Evolutionary conservation across 2,329 filamentous ascomycete genomes (phyloP), one percentile per base, ranked within the genome.

Genomic region (Colletotrichum zoysiae): DNA sequence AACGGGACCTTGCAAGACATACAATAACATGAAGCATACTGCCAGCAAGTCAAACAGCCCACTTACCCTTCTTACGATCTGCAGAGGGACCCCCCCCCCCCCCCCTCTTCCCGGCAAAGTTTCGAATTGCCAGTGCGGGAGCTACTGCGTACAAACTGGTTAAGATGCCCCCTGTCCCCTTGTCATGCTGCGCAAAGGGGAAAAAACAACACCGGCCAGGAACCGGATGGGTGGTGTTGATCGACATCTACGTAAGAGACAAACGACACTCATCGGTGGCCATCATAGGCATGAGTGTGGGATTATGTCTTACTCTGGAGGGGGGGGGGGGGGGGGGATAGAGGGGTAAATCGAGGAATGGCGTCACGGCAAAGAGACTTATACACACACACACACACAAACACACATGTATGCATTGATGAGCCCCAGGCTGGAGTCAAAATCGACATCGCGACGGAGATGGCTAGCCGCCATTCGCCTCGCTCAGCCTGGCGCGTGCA

Each of bases 51-150:
- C 67, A 66, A 55, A n/a, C 61, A 60, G 35, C 56, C 64, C 57
- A 62, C 63, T 61, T 62, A n/a, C 18, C 33, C 42, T 44, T 50
- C 51, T 38, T 40, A 58, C 40, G 44, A 67, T 67, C 57, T 71
- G 68, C 64, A n/a, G n/a, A n/a, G 53, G 33, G 30, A 14, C 9
- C 35, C 42, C 64, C 61, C 16, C n/a, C n/a, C n/a, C n/a, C n/a
- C n/a, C n/a, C n/a, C n/a, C n/a, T n/a, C n/a, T n/a, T n/a, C n/a
- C n/a, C n/a, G 57, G 30, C 58, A 62, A 68, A 67, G 64, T 71
- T 63, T 71, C 51, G 56, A 71, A 40, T 65, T 68, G 64, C 64
- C 68, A 63, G 63, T 68, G 68, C 58, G 51, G 58, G 44, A 68
- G 58, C 51, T 53, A 63, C 38, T 20, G 12, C 42, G 51, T 64